These are phyloP conservation scores for Periconia macrospinosa DNA, from an alignment of 2,329 filamentous ascomycete genomes.

Conservation along the genomic window DNA sequence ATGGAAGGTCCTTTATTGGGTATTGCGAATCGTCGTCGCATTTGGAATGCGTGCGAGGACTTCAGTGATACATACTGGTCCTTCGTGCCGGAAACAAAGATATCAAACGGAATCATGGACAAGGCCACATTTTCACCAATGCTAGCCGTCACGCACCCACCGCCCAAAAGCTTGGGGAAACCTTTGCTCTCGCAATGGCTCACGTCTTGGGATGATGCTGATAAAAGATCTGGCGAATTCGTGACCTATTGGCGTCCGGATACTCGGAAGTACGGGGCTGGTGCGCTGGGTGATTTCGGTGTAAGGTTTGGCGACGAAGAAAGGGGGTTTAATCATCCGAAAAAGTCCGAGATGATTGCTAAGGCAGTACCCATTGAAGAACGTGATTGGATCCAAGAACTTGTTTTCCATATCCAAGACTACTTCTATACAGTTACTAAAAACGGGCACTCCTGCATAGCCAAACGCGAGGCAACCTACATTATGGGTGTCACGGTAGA, in stretches of 20 bases:
- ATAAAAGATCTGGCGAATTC: background rate
- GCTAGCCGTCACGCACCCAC: background rate
- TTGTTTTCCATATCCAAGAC: background rate
- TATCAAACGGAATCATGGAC: background rate
- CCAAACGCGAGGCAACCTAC: background rate
- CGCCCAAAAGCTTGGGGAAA: background rate
- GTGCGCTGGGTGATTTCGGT: background rate
- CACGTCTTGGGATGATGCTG: background rate
- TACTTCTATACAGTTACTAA: background rate
- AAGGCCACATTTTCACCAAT: background rate
- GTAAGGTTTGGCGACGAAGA: background rate
- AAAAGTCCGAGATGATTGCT: background rate
- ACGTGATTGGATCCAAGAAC: background rate
- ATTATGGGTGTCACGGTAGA: background rate
- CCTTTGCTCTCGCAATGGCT: background rate
- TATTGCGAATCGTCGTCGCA: conserved; percentile 36
- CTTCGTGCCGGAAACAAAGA: background rate
- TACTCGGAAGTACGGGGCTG: background rate
- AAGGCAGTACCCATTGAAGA: background rate
- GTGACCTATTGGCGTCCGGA: background rate
- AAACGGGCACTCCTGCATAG: background rate
- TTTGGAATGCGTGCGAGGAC: conserved; percentile 20
- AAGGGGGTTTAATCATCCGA: background rate
- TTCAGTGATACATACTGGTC: background rate
- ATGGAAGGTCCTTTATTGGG: conserved; percentile 27